Evolutionary conservation across 495 filamentous ascomycete species (phyloP).

Genomic region (Hypomontagnella submonticulosa): DNA sequence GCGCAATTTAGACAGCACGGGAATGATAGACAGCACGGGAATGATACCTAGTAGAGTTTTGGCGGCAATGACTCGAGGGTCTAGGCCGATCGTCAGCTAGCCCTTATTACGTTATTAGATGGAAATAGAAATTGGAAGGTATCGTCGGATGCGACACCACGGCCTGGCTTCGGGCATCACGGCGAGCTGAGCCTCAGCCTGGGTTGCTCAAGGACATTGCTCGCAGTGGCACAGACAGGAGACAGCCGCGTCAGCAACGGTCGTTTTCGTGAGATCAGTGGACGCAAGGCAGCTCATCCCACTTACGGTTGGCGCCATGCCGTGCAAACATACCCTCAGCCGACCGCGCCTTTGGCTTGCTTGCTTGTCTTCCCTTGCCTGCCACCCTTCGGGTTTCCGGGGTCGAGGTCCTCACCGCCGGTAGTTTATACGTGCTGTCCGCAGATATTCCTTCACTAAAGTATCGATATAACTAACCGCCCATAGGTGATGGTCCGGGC

Average conservation of each 20-base stretch:
- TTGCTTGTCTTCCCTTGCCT: constrained; percentile 5
- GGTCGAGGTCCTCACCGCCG: constrained; percentile 30
- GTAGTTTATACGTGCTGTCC: not conserved
- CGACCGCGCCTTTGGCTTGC: not conserved
- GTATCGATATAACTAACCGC: too few relatives aligned
- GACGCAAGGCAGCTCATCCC: constrained; percentile 20
- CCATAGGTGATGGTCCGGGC: too few relatives aligned
- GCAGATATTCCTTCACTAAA: too few relatives aligned
- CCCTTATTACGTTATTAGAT: constrained; percentile 35
- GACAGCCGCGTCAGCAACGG: constrained; percentile 40
- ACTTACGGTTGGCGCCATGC: not conserved
- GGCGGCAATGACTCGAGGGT: constrained; percentile 7
- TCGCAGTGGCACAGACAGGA: constrained; percentile 28
- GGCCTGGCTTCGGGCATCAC: constrained; percentile 21
- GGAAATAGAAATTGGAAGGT: constrained; percentile 31
- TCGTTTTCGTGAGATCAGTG: constrained; percentile 17
- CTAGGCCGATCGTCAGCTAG: constrained; percentile 26
- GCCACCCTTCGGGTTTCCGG: not conserved
- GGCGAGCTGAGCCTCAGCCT: constrained; percentile 40
- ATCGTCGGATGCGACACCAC: constrained; percentile 37
- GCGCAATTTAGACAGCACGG: constrained; percentile 14
- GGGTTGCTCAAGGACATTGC: constrained; percentile 14
- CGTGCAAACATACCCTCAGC: constrained; percentile 13
- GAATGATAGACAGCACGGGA: constrained; percentile 18
- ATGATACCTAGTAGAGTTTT: constrained; percentile 12